These are phyloP conservation scores for Vicia villosa DNA, from an alignment of 306 rosid genomes.

Conservation along the genomic window DNA sequence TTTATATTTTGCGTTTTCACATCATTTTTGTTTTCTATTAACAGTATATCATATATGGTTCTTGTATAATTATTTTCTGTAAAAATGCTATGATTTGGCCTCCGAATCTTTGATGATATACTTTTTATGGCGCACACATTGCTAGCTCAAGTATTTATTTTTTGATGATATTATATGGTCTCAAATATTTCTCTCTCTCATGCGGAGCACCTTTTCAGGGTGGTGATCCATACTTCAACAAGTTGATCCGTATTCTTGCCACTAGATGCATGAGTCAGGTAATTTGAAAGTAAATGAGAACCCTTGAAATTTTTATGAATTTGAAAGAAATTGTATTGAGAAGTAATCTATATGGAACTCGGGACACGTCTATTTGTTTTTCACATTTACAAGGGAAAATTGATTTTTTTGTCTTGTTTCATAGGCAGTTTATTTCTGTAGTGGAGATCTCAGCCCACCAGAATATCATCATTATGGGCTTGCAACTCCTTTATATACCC, in stretches of 20 bases:
- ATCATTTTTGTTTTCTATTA: constrained; percentile 29
- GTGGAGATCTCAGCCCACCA: constrained; percentile 92
- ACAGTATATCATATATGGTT: constrained; percentile 2
- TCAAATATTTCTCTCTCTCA: constrained; percentile 8
- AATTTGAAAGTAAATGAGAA: constrained; percentile 36
- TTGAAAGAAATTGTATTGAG: background rate
- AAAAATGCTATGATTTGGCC: background rate
- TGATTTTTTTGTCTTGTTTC: constrained; percentile 18
- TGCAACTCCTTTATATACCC: constrained; percentile 88
- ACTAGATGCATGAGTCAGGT: constrained; percentile 99
- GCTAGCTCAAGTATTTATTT: constrained; percentile 4
- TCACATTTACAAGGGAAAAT: constrained; percentile 20
- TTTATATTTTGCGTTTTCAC: background rate
- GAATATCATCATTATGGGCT: constrained; percentile 98
- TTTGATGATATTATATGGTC: constrained; percentile 7
- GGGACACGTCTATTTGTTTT: background rate
- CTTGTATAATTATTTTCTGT: constrained; percentile 8
- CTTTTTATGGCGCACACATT: constrained; percentile 3
- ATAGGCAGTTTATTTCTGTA: constrained; percentile 95
- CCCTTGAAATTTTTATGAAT: background rate
- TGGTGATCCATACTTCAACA: constrained; percentile 94
- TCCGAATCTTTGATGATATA: constrained; percentile 12
- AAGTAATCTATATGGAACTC: background rate
- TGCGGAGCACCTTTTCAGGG: constrained; percentile 52
- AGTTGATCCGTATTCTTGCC: constrained; percentile 87